Base-by-base conservation (phyloP, 78 protist genomes). In the Cavenderia fasciculata region DNA sequence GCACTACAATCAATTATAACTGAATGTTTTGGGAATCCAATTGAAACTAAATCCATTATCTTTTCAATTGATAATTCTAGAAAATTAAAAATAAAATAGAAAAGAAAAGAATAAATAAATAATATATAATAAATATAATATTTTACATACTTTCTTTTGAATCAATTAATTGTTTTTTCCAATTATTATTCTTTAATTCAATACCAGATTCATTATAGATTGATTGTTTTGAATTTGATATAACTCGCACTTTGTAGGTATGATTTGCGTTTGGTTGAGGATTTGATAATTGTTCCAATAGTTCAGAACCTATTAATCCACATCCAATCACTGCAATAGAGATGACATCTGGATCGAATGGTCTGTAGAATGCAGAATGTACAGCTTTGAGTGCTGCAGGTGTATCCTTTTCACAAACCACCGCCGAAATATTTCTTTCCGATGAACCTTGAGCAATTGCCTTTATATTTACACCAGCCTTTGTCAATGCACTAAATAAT, bases 361-460 rank as follows among this genome's bases (percentile, higher is more conserved):
- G 72, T 63, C 72, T 31, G 8, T 63, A 78, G 57, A 59, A 78
- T 23, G 70, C 31, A 4, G 54, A 38, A 43, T 54, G 87, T 6
- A 59, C 65, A 3, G 72, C 69, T 56, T 47, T 59, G 7, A 59
- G 38, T 1, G 87, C 65, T 4, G 31, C 2, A 5, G 72, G 57
- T 57, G 87, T 57, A 65, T 59, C 66, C 34, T 74, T 65, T 27
- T 59, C 61, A 31, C 34, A 23, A 4, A 92, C 2, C 5, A 92
- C 71, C 2, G 86, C 85, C 29, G 78, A 74, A 21, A 92, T 66
- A 23, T 62, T 82, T 72, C 72, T 51, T 38, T 92, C 95, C 21
- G 87, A 68, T 43, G 91, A 66, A 36, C 86, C 86, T 61, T 92
- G 95, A 12, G 95, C 95, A 31, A 92, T 82, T 18, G 87, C 95